A percentile compares a stretch with the other conserved stretches of the same genome.
phyloP scores from a whole-genome alignment of 441 rosid species.

The Pelargonium fulgidum region DNA sequence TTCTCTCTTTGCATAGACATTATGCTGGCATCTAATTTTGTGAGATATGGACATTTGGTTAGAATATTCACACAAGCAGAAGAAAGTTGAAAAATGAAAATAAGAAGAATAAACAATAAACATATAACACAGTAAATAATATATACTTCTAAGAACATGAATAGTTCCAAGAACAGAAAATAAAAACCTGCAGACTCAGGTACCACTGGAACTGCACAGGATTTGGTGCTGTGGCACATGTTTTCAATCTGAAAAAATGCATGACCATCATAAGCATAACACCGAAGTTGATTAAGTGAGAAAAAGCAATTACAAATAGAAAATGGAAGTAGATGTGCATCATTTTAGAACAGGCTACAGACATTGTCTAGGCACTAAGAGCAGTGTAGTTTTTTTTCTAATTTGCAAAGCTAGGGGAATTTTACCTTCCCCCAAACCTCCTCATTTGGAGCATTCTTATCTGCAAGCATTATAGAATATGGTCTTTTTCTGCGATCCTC shows the following conservation, averaged over 20 bases:
- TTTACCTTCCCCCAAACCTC: slow-evolving; percentile 97
- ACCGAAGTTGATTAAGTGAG: not conserved
- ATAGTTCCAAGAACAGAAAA: not conserved
- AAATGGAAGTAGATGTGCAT: slow-evolving; percentile 3
- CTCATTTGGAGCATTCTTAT: slow-evolving; percentile 98
- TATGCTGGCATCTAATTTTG: too few relatives aligned
- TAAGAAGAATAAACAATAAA: too few relatives aligned
- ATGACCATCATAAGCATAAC: not conserved
- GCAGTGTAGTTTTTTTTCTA: not conserved
- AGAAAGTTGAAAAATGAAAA: too few relatives aligned
- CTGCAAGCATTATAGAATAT: slow-evolving; percentile 81
- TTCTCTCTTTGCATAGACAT: too few relatives aligned
- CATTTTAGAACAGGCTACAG: not conserved
- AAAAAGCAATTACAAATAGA: not conserved
- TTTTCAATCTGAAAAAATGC: slow-evolving; percentile 59
- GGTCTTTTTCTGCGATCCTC: slow-evolving; percentile 70
- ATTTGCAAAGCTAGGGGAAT: not conserved
- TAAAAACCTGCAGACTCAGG: slow-evolving; percentile 82
- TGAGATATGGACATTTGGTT: too few relatives aligned
- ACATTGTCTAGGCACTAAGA: not conserved
- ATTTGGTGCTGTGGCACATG: slow-evolving; percentile 66
- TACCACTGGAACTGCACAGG: slow-evolving; percentile 82
- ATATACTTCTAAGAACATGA: not conserved
- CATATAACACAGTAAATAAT: too few relatives aligned
- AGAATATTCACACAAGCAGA: too few relatives aligned